phyloP scores from a whole-genome alignment of 176 grass and related monocot species.

The Oryza glaberrima region DNA sequence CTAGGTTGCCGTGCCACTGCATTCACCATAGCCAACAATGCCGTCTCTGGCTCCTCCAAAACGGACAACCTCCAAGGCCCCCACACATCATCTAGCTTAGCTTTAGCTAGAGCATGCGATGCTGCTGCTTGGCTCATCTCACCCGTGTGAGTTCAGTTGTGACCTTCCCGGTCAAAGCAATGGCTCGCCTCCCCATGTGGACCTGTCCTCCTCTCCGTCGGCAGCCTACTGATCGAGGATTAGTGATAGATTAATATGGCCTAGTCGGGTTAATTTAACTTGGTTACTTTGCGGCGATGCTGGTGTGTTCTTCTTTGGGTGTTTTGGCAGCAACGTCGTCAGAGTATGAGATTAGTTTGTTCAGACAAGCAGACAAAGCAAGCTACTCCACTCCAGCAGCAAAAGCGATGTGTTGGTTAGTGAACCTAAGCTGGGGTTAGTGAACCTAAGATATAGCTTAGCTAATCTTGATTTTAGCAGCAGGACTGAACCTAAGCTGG shows the following conservation, averaged over 20 bases:
- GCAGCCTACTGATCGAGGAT: not conserved
- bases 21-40: not conserved
- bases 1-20: constrained; percentile 10
- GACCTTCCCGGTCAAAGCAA: constrained; percentile 31
- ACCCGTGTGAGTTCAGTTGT: not conserved
- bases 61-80: constrained; percentile 5
- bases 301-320: not conserved
- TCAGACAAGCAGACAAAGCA: not conserved
- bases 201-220: not conserved
- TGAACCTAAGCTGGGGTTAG: not conserved
- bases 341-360: not conserved
- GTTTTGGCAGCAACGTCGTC: constrained; percentile 21
- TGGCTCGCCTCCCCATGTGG: not conserved
- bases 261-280: not conserved
- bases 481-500: not conserved
- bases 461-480: not conserved
- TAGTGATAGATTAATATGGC: not conserved
- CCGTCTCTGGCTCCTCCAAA: not conserved
- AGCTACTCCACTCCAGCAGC: too few species aligned
- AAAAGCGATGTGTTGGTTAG: not conserved
- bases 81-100: not conserved
- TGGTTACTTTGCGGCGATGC: not conserved
- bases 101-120: not conserved
- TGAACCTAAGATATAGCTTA: not conserved
- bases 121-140: too few species aligned